Evolutionary conservation across 345 rosid genomes (phyloP).

Genomic region (Gossypium ekmanianum): DNA sequence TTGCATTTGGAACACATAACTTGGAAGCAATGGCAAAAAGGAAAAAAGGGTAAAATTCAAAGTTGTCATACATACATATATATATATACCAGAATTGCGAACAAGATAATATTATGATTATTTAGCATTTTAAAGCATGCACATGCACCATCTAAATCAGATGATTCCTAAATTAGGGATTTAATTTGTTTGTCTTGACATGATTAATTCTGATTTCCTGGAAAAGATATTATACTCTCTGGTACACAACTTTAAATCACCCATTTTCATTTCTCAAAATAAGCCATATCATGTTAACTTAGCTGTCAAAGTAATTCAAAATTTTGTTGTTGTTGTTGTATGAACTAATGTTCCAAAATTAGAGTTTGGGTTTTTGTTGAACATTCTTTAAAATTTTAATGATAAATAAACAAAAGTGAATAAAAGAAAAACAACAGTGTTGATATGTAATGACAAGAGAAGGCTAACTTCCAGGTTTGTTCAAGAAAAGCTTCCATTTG

Average conservation of each 20-base stretch:
- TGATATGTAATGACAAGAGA: background rate
- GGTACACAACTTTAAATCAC: background rate
- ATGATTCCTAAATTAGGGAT: background rate
- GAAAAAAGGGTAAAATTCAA: constrained; percentile 21
- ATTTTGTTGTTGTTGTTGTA: too few species aligned
- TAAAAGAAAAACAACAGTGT: background rate
- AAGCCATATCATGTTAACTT: too few species aligned
- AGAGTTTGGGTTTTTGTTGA: background rate
- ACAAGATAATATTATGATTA: constrained; percentile 10
- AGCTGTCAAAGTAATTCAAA: constrained; percentile 13
- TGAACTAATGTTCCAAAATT: background rate
- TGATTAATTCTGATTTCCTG: constrained; percentile 8
- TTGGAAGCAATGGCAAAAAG: background rate
- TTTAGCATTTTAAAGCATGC: constrained; percentile 5
- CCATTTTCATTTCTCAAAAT: too few species aligned
- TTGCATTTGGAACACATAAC: background rate
- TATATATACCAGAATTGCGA: constrained; percentile 2
- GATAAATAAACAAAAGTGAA: background rate
- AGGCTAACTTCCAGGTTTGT: background rate
- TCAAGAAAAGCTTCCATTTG: background rate
- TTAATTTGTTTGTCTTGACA: constrained; percentile 10
- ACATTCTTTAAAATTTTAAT: background rate
- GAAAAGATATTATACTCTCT: background rate
- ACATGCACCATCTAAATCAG: constrained; percentile 16
- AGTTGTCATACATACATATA: constrained; percentile 5